phyloP scores from a whole-genome alignment of 176 grass and related monocot species.

The Aegilops bicornis region DNA sequence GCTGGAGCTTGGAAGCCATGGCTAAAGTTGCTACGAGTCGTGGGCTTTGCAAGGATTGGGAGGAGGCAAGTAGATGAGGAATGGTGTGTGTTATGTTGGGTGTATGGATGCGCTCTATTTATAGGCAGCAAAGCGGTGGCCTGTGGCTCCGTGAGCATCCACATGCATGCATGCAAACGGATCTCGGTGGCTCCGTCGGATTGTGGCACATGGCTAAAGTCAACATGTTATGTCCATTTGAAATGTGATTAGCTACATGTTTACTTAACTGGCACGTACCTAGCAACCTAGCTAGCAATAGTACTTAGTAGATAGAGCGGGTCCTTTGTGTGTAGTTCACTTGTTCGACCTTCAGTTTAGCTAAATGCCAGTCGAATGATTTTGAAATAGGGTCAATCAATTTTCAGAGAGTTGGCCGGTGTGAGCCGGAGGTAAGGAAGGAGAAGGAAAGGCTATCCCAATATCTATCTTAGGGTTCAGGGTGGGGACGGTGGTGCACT shows the following conservation, averaged over 20 bases:
- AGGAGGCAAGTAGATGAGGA: neutral
- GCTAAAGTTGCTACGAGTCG: neutral
- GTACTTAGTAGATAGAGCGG: constrained; percentile 3
- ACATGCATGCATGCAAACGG: neutral
- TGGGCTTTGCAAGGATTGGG: neutral
- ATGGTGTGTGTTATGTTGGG: neutral
- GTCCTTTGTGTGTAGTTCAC: constrained; percentile 32
- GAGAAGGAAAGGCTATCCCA: too few relatives aligned
- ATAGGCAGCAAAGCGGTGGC: constrained; percentile 38
- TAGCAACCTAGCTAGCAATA: neutral
- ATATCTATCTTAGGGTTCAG: too few relatives aligned
- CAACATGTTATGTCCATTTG: neutral
- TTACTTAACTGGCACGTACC: neutral
- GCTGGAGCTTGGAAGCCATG: constrained; percentile 39
- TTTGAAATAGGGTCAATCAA: too few relatives aligned
- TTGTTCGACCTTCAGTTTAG: neutral
- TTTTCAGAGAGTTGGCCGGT: too few relatives aligned
- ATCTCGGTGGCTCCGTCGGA: neutral
- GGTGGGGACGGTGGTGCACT: too few relatives aligned
- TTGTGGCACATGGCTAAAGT: constrained; percentile 35
- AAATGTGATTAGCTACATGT: neutral
- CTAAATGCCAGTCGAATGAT: too few relatives aligned
- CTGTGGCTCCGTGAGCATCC: neutral
- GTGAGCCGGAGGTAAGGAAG: too few relatives aligned
- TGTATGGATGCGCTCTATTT: constrained; percentile 37